A percentile compares a stretch with the other conserved stretches of the same genome.
Conservation (phyloP, 352 stramenopile genomes). For the Pseudoperonospora humuli region DNA sequence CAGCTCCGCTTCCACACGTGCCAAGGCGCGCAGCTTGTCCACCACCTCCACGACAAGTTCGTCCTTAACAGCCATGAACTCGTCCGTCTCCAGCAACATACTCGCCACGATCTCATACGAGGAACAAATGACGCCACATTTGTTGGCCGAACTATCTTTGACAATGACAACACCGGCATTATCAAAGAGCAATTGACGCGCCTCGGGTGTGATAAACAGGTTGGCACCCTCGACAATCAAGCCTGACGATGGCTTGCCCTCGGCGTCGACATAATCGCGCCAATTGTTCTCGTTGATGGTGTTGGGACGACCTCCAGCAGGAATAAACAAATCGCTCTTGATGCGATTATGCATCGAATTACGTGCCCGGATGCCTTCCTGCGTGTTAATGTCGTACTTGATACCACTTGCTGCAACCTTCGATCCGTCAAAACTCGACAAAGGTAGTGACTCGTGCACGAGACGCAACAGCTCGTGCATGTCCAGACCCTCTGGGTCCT, state of each 20-base stretch:
- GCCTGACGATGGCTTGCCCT: constrained; percentile 70
- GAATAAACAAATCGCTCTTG: constrained; percentile 83
- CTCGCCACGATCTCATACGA: constrained; percentile 86
- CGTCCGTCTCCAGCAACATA: constrained; percentile 94
- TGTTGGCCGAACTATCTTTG: constrained; percentile 95
- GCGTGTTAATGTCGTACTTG: constrained; percentile 82
- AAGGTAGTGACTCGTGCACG: constrained; percentile 84
- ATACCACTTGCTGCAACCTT: constrained; percentile 43
- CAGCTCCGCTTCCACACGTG: constrained; percentile 92
- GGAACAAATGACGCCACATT: constrained; percentile 79
- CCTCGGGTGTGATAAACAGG: constrained; percentile 79
- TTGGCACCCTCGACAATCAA: constrained; percentile 84
- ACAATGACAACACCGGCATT: constrained; percentile 95
- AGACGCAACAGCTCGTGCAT: constrained; percentile 92
- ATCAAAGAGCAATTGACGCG: constrained; percentile 89
- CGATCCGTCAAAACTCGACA: constrained; percentile 66
- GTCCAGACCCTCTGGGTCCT: constrained; percentile 94
- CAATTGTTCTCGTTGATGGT: constrained; percentile 87
- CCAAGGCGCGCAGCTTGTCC: constrained; percentile 89
- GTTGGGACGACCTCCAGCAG: constrained; percentile 68
- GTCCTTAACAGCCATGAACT: constrained; percentile 95
- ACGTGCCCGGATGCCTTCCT: constrained; percentile 82
- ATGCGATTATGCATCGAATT: constrained; percentile 98
- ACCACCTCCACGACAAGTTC: constrained; percentile 92
- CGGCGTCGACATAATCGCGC: constrained; percentile 52